Evolutionary conservation across 495 filamentous ascomycete species (phyloP).

Genomic region (Amphirosellinia nigrospora): DNA sequence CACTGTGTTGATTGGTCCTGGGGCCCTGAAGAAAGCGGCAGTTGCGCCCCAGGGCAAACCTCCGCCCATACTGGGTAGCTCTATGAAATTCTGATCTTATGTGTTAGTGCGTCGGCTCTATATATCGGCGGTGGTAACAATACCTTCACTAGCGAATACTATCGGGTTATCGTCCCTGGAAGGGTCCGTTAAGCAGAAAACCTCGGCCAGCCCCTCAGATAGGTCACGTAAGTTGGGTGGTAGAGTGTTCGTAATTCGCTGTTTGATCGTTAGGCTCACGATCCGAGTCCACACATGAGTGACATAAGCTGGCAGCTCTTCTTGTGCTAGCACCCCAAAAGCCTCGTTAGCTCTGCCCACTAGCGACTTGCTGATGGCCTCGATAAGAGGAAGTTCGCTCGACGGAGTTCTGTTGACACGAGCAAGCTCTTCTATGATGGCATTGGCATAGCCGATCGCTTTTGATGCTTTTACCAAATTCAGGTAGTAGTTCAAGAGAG

Average conservation of each 20-base stretch:
- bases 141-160: constrained; percentile 79
- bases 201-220: constrained; percentile 75
- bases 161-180: constrained; percentile 76
- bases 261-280: constrained; percentile 62
- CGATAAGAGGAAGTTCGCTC: constrained; percentile 37
- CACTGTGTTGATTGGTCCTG: constrained; percentile 56
- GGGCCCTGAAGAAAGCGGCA: constrained; percentile 70
- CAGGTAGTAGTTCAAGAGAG: constrained; percentile 73
- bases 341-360: constrained; percentile 64
- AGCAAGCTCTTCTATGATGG: constrained; percentile 59
- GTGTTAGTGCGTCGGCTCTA: constrained; percentile 19
- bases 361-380: constrained; percentile 59
- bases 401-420: constrained; percentile 53
- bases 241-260: constrained; percentile 62
- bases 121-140: neutral
- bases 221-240: constrained; percentile 59
- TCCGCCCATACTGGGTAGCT: constrained; percentile 66
- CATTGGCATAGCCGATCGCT: constrained; percentile 74
- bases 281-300: constrained; percentile 64
- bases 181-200: constrained; percentile 80
- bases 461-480: constrained; percentile 71
- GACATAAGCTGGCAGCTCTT: constrained; percentile 76
- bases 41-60: constrained; percentile 64
- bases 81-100: constrained; percentile 59
- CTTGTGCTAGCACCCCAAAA: constrained; percentile 63